These are phyloP conservation scores for Rhodotorula paludigena DNA, from an alignment of 768 basidiomycete species.

Conservation along the genomic window DNA sequence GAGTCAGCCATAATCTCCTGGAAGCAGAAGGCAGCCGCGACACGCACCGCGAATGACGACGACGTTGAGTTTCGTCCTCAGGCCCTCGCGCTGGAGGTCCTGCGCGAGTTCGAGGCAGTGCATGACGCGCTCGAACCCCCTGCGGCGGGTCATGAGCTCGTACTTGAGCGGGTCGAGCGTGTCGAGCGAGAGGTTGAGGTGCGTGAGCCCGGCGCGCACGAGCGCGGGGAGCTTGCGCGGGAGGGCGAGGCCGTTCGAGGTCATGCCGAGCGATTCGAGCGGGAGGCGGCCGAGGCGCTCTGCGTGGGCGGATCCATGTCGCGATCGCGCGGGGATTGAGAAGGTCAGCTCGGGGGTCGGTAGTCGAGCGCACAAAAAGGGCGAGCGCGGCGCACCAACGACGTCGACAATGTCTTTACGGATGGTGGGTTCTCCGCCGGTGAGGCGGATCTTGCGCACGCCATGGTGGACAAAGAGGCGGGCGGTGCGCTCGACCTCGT, in stretches of 20 bases:
- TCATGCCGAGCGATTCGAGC: conserved; percentile 74
- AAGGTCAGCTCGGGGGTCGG: background rate
- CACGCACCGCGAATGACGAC: conserved; percentile 64
- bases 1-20: no score
- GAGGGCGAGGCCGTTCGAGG: conserved; percentile 72
- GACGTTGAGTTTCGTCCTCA: conserved; percentile 71
- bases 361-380: background rate
- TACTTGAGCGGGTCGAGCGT: conserved; percentile 82
- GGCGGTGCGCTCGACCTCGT: conserved; percentile 69
- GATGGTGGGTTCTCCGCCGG: conserved; percentile 82
- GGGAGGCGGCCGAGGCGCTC: conserved; percentile 63
- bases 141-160: conserved; percentile 74
- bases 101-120: conserved; percentile 60
- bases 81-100: conserved; percentile 4
- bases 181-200: conserved; percentile 67
- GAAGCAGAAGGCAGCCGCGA: no score
- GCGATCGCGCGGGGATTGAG: background rate
- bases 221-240: conserved; percentile 66
- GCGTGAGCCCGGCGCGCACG: conserved; percentile 67
- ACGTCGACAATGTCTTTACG: conserved; percentile 68
- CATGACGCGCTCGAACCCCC: conserved; percentile 62
- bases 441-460: conserved; percentile 79
- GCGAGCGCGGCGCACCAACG: conserved; percentile 55
- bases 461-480: conserved; percentile 72
- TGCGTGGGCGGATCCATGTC: conserved; percentile 42